Evolutionary conservation across 257 asterid genomes (phyloP).

Genomic region (Solanum lycopersicoides): DNA sequence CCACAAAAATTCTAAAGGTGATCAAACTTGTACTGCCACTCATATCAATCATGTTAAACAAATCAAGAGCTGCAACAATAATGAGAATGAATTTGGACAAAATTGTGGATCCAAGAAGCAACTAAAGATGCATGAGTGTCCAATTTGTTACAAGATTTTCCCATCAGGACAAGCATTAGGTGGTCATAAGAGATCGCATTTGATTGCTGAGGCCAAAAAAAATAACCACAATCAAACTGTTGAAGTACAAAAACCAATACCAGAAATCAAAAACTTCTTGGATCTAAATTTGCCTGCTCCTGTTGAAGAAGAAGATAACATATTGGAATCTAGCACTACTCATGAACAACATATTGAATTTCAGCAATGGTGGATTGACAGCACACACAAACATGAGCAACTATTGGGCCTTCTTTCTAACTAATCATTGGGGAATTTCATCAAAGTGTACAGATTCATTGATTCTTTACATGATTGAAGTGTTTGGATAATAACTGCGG

Average conservation of each 20-base stretch:
- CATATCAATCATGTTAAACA: background rate
- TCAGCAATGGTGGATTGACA: slow-evolving; percentile 62
- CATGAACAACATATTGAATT: slow-evolving; percentile 9
- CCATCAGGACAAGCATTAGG: slow-evolving; percentile 84
- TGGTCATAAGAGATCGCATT: slow-evolving; percentile 87
- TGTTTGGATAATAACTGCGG: background rate
- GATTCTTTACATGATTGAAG: slow-evolving; percentile 23
- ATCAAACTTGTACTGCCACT: background rate
- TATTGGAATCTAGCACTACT: slow-evolving; percentile 5
- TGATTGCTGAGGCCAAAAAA: slow-evolving; percentile 27
- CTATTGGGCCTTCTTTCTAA: slow-evolving; percentile 37
- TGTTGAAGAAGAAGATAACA: slow-evolving; percentile 50
- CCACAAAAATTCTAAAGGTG: slow-evolving; percentile 36
- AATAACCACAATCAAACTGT: background rate
- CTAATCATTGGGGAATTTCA: background rate
- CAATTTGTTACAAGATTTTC: slow-evolving; percentile 68
- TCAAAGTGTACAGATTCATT: slow-evolving; percentile 37
- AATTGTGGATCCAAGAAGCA: slow-evolving; percentile 19
- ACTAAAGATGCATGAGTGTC: slow-evolving; percentile 48
- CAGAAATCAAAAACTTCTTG: slow-evolving; percentile 49
- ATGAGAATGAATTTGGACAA: background rate
- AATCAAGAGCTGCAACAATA: background rate
- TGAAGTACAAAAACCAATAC: slow-evolving; percentile 6
- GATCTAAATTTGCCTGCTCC: slow-evolving; percentile 95
- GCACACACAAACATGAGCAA: slow-evolving; percentile 30